Evolutionary conservation across 2,329 filamentous ascomycete genomes (phyloP), one percentile per base, ranked within the genome.

Genomic region (Aspergillus tanneri): DNA sequence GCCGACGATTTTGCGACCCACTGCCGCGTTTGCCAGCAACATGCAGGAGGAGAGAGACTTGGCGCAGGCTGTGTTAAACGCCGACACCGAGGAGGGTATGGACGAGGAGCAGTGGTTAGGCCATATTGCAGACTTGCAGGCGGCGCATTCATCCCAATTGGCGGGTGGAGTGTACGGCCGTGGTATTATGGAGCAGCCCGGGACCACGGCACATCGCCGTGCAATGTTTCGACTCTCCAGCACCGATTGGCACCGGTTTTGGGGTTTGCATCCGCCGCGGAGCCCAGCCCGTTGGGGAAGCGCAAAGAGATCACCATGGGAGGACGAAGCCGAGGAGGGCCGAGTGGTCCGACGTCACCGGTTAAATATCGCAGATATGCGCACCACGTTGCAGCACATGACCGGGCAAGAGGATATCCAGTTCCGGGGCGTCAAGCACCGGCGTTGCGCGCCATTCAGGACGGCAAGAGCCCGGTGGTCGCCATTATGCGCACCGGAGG

Each of bases 111-210:
- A 49, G 22, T 53, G 21, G 43, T 18, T 43, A 2, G 12, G 44
- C 8, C 2, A 50, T 28, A 52, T 55, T 28, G n/a, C n/a, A n/a
- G n/a, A 55, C 23, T 30, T 47, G 8, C 10, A 55, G 12, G 44
- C 41, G 1, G 40, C 37, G 8, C 8, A 44, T 25, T 44, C 21
- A n/a, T n/a, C 22, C 3, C 12, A 44, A 11, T 3, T 27, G 2
- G 30, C 30, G 4, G 41, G 30, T 0, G 25, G 35, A n/a, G 18
- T 44, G 12, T 44, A 44, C 22, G 9, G 36, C 36, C 21, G 21
- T 12, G 10, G 14, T 11, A 19, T 39, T 19, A 39, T 39, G 36
- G 36, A 39, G 36, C 12, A 25, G 18, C 19, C 36, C 5, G 36
- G 36, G 4, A 39, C 36, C 12, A 39, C 36, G 8, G 21, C 36